Base-by-base conservation (phyloP, 192 early-diverging fungal genomes). In the Funneliformis mosseae region DNA sequence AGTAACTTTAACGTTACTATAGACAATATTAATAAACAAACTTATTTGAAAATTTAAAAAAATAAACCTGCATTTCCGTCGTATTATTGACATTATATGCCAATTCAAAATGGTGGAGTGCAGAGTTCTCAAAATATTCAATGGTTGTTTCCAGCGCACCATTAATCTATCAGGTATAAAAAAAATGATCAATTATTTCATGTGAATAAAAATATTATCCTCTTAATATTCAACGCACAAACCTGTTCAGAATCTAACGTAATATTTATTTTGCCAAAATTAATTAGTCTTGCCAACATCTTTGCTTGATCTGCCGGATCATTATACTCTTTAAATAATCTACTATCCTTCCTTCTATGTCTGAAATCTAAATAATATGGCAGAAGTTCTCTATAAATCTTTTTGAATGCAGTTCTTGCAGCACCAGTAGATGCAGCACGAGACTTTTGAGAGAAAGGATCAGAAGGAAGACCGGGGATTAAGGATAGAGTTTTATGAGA, bases 121-220 rank as follows among this genome's bases (percentile, higher is more conserved):
- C 81, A 33, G 91, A 88, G 41, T 88, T 92, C 83, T 94, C 94
- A 84, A 93, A 95, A 83, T 94, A 95, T 80, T 94, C 91, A 61
- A 92, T 90, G 18, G 91, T 90, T 1, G 90, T 91, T n/a, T 89
- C 87, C 4, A 94, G 77, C 12, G 85, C 82, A 64, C 83, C 85
- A 76, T 90, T 90, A 38, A 90, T 81, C 89, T 90, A 81, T 46
- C 42, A n/a, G 64, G 8, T 43, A n/a, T n/a, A n/a, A n/a, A 16
- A 43, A 14, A 9, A 73, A 66, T 7, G 48, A 48, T 76, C 41
- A 67, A 23, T 46, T 33, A 38, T 21, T 69, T 68, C 28, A 64
- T 25, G 28, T 50, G 14, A 50, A 18, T 50, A 14, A 3, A 50
- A 16, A 11, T 18, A 0, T 16, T 50, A 50, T 50, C n/a, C n/a